Evolutionary conservation across 2,329 filamentous ascomycete species (phyloP).

Genomic region (Polytolypa hystricis): DNA sequence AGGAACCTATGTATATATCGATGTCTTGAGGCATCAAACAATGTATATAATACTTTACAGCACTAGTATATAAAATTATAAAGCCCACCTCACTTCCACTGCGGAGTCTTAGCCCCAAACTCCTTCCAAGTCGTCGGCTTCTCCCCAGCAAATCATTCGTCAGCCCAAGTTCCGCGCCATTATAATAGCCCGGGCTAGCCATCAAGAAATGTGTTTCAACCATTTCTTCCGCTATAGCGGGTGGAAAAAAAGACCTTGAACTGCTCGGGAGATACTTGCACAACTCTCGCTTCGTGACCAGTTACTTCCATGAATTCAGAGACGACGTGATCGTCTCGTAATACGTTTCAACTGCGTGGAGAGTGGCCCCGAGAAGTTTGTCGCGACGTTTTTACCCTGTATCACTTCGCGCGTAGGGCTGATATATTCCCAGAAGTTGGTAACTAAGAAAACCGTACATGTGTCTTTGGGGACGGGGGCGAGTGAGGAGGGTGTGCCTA

Average conservation of each 20-base stretch:
- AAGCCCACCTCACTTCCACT: constrained; percentile 1
- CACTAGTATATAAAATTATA: too few species aligned
- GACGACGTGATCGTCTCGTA: constrained; percentile 31
- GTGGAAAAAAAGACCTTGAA: constrained; percentile 19
- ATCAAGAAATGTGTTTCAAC: constrained; percentile 45
- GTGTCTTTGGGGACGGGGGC: constrained; percentile 32
- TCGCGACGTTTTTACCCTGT: constrained; percentile 29
- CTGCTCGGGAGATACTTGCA: constrained; percentile 14
- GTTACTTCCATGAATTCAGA: constrained; percentile 29
- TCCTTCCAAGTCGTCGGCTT: constrained; percentile 20
- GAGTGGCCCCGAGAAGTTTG: constrained; percentile 34
- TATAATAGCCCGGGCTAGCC: constrained; percentile 43
- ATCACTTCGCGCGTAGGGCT: constrained; percentile 27
- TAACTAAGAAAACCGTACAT: constrained; percentile 41
- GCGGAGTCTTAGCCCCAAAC: constrained; percentile 13
- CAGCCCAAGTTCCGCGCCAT: constrained; percentile 25
- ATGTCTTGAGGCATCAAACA: too few species aligned
- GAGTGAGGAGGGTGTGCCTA: constrained; percentile 31
- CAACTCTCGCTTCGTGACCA: constrained; percentile 25
- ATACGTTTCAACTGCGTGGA: constrained; percentile 35
- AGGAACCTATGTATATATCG: too few species aligned
- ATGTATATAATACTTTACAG: too few species aligned
- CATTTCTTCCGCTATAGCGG: constrained; percentile 34
- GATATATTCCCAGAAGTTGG: constrained; percentile 33
- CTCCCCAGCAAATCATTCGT: constrained; percentile 17